Percentiles rank a stretch among this genome's conserved stretches.
phyloP scores from a whole-genome alignment of 2,329 filamentous ascomycete genomes.

The Aspergillus fischeri region DNA sequence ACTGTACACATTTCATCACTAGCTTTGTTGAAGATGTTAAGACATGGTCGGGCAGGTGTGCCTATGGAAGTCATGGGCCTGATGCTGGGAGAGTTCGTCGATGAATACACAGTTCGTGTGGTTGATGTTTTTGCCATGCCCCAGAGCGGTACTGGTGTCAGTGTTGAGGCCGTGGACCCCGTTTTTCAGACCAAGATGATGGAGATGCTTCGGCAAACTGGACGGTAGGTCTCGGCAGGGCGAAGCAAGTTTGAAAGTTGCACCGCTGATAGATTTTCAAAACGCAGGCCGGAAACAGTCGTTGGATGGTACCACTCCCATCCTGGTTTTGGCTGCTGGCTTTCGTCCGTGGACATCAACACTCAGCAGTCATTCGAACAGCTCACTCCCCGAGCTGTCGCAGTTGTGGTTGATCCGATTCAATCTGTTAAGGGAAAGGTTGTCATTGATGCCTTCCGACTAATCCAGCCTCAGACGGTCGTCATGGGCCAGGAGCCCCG shows the following conservation, averaged over 20 bases:
- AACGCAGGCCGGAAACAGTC: slow-evolving; percentile 79
- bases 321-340: slow-evolving; percentile 98
- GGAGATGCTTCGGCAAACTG: slow-evolving; percentile 98
- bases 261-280: slow-evolving; percentile 7
- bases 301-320: slow-evolving; percentile 99
- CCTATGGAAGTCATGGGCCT: slow-evolving; percentile 99
- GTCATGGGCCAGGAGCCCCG: slow-evolving; percentile 98
- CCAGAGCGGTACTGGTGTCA: slow-evolving; percentile 95
- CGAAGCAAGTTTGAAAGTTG: slow-evolving; percentile 21
- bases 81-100: slow-evolving; percentile 98
- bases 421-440: slow-evolving; percentile 99
- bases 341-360: slow-evolving; percentile 98
- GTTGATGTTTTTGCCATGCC: slow-evolving; percentile 99
- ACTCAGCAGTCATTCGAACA: slow-evolving; percentile 99
- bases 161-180: slow-evolving; percentile 95
- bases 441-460: slow-evolving; percentile 96
- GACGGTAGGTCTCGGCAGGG: slow-evolving; percentile 57
- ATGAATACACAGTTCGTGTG: slow-evolving; percentile 97
- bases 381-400: slow-evolving; percentile 91
- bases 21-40: slow-evolving; percentile 95
- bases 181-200: slow-evolving; percentile 99
- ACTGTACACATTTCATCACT: slow-evolving; percentile 99
- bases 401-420: slow-evolving; percentile 96
- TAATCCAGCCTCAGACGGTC: slow-evolving; percentile 95
- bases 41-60: slow-evolving; percentile 93